Conservation (phyloP, 1,139 yeast species). For the Taphrina deformans region DNA sequence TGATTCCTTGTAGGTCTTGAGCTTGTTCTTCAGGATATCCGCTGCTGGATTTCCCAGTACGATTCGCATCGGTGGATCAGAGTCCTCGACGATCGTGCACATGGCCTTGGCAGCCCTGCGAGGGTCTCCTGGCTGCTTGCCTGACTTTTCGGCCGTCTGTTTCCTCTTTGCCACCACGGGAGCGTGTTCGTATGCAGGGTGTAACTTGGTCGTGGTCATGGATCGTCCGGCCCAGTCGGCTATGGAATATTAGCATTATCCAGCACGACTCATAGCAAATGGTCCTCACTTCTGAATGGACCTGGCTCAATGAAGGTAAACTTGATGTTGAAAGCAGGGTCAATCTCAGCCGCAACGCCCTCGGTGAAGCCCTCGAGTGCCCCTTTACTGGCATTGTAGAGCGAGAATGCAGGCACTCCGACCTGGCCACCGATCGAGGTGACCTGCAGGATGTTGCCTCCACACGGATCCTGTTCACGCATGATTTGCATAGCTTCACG, state of each 20-base stretch:
- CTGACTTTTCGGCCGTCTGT: constrained; percentile 9
- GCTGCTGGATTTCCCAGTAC: constrained; percentile 13
- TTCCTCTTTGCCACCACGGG: constrained; percentile 13
- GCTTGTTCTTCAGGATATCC: not conserved
- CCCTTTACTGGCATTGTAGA: constrained; percentile 26
- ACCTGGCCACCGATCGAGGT: constrained; percentile 23
- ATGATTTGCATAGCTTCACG: constrained; percentile 22
- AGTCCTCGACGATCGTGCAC: constrained; percentile 13
- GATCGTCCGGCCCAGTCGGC: constrained; percentile 29
- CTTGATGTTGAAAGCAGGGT: constrained; percentile 19
- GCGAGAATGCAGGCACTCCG: constrained; percentile 19
- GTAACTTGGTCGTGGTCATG: constrained; percentile 18
- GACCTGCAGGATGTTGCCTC: constrained; percentile 29
- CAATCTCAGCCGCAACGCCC: constrained; percentile 18
- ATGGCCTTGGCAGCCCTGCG: constrained; percentile 12
- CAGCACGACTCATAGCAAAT: too few relatives aligned
- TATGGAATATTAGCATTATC: too few relatives aligned
- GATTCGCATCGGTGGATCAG: constrained; percentile 4
- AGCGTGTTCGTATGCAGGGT: constrained; percentile 29
- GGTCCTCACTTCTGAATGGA: constrained; percentile 20
- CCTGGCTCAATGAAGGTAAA: constrained; percentile 28
- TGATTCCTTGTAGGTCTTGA: constrained; percentile 1
- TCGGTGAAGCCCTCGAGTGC: constrained; percentile 31
- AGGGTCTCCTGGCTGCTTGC: constrained; percentile 19
- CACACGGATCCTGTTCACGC: constrained; percentile 21